phyloP scores from a whole-genome alignment of 2,329 filamentous ascomycete species.

The Aspergillus fumigatiaffinis region DNA sequence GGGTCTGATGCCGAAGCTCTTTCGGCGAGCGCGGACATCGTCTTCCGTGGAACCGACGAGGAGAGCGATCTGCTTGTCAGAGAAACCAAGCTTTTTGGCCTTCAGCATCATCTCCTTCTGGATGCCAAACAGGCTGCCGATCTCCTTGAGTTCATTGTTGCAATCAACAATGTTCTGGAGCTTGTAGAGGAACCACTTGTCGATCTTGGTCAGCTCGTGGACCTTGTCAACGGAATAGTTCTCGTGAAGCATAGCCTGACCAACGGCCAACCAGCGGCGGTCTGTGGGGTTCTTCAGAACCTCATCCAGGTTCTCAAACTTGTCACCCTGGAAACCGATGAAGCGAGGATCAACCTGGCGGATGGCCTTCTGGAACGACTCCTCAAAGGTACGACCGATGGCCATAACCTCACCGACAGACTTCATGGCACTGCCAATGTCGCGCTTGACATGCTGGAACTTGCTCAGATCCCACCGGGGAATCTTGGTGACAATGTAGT shows the following conservation, averaged over 20 bases:
- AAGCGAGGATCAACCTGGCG: slow-evolving; percentile 92
- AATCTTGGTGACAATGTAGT: slow-evolving; percentile 98
- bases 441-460: slow-evolving; percentile 97
- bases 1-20: slow-evolving; percentile 82
- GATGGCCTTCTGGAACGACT: slow-evolving; percentile 98
- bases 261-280: slow-evolving; percentile 93
- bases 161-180: slow-evolving; percentile 94
- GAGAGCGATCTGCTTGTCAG: slow-evolving; percentile 87
- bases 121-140: slow-evolving; percentile 75
- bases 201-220: slow-evolving; percentile 94
- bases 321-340: slow-evolving; percentile 89
- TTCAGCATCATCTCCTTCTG: slow-evolving; percentile 85
- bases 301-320: slow-evolving; percentile 88
- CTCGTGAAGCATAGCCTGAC: slow-evolving; percentile 96
- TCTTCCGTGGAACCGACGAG: slow-evolving; percentile 84
- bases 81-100: slow-evolving; percentile 98
- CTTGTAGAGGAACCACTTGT: slow-evolving; percentile 99
- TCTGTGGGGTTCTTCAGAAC: slow-evolving; percentile 91
- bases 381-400: slow-evolving; percentile 96
- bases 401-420: slow-evolving; percentile 99
- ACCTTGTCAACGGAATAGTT: slow-evolving; percentile 89
- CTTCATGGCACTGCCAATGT: slow-evolving; percentile 98
- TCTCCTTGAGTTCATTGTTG: slow-evolving; percentile 76
- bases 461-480: slow-evolving; percentile 97
- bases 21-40: slow-evolving; percentile 78